Evolutionary conservation across 2,329 filamentous ascomycete species (phyloP), one percentile per base, ranked within the genome.

Genomic region (Cercospora zeae-maydis): DNA sequence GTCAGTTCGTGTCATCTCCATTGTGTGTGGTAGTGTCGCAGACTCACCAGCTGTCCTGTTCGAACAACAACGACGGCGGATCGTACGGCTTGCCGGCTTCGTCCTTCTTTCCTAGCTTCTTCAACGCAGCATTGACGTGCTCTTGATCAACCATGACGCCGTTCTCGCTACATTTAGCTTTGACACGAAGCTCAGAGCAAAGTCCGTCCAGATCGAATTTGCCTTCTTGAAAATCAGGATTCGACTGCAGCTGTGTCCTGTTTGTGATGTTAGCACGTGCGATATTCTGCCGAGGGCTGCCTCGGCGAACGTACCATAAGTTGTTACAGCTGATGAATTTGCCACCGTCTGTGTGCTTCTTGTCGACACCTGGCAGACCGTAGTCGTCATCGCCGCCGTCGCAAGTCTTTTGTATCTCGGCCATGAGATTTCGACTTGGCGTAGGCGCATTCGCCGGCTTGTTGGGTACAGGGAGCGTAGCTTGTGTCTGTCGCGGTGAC

Each of bases 141-240:
- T 86, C 86, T 78, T 96, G 88, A 66, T 92, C 89, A 24, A 99
- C 90, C 16, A 96, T 91, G 11, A 96, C 91, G 14, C 95, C 93
- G 16, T 84, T 89, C 69, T 96, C 91, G 0, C 92, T 96, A 77
- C 95, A 99, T 74, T 93, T 95, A 62, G 95, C 95, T 80, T 99
- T 99, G 75, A 93, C 91, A 67, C 93, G 91, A 13, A 99, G 85
- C 75, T 99, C 93, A 4, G 89, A 90, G 79, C 95, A 99, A 24
- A 99, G 84, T 34, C 89, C 88, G 74, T 99, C 95, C 54, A 99
- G 89, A 69, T 99, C 95, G 68, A 98, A 92, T 70, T 96, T 93
- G 70, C 93, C 93, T 62, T 86, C 90, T 74, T 93, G 90, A 70
- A 96, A 95, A 75, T 90, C 92, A 64, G 92, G 88, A 76, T 92